Evolutionary conservation across 2,329 filamentous ascomycete genomes (phyloP).

Genomic region (Trichoderma lentiforme): DNA sequence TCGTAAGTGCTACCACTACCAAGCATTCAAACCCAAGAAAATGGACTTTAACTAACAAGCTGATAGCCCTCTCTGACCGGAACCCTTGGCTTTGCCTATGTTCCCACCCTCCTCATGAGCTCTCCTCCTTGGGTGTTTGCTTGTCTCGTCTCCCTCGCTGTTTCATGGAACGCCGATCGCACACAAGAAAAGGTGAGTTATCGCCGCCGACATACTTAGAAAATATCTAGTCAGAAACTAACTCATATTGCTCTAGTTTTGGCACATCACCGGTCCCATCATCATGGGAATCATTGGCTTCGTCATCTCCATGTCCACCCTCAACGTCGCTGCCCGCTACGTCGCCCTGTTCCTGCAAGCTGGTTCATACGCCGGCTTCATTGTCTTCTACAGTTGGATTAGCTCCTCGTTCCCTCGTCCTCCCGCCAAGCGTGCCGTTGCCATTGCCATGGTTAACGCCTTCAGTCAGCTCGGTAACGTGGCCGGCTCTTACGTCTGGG

Average conservation of each 20-base stretch:
- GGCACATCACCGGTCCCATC: slow-evolving; percentile 55
- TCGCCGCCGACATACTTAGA: background rate
- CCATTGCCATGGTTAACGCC: slow-evolving; percentile 59
- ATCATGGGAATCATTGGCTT: slow-evolving; percentile 53
- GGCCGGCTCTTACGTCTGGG: slow-evolving; percentile 62
- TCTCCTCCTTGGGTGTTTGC: slow-evolving; percentile 58
- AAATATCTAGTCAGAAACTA: background rate
- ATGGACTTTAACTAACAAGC: background rate
- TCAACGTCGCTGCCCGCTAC: slow-evolving; percentile 55
- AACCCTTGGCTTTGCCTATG: slow-evolving; percentile 51
- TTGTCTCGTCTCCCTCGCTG: slow-evolving; percentile 53
- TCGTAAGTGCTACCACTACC: slow-evolving; percentile 35
- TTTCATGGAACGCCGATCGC: slow-evolving; percentile 55
- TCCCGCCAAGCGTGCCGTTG: slow-evolving; percentile 58
- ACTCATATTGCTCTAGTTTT: slow-evolving; percentile 38
- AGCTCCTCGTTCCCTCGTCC: slow-evolving; percentile 55
- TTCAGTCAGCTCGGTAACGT: slow-evolving; percentile 57
- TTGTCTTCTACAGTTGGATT: slow-evolving; percentile 59
- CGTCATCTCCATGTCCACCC: slow-evolving; percentile 57
- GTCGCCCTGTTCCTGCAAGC: slow-evolving; percentile 59
- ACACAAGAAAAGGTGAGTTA: slow-evolving; percentile 49
- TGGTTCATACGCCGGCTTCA: slow-evolving; percentile 55
- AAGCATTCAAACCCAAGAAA: background rate
- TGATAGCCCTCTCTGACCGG: slow-evolving; percentile 47
- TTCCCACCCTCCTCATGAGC: slow-evolving; percentile 54